These are phyloP conservation scores for Boeremia lycopersici DNA, from an alignment of 2,329 filamentous ascomycete genomes.

Conservation along the genomic window DNA sequence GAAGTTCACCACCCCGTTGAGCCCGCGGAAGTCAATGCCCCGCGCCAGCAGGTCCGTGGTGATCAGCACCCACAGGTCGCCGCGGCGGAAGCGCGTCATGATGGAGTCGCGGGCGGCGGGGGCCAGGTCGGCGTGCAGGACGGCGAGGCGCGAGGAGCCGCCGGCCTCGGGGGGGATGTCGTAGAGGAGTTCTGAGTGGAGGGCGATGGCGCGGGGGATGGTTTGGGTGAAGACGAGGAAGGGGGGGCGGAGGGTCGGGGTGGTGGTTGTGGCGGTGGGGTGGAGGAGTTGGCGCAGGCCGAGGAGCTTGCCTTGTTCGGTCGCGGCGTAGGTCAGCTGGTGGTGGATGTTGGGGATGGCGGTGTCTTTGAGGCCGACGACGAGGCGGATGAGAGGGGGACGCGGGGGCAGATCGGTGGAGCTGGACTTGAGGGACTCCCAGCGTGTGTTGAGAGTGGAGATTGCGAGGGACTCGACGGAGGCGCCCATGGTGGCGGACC, in stretches of 20 bases:
- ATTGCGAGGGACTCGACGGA: constrained; percentile 82
- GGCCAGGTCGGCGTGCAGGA: constrained; percentile 85
- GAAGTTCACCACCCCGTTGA: constrained; percentile 97
- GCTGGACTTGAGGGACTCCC: constrained; percentile 43
- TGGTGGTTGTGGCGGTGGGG: constrained; percentile 62
- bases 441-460: constrained; percentile 59
- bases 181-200: constrained; percentile 89
- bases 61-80: constrained; percentile 95
- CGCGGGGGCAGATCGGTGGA: constrained; percentile 43
- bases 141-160: constrained; percentile 81
- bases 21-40: constrained; percentile 91
- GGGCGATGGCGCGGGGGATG: constrained; percentile 84
- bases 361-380: constrained; percentile 96
- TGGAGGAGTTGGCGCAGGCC: constrained; percentile 88
- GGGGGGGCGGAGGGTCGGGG: constrained; percentile 72
- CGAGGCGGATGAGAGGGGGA: constrained; percentile 73
- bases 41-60: constrained; percentile 93
- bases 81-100: constrained; percentile 87
- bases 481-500: constrained; percentile 97
- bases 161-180: constrained; percentile 91
- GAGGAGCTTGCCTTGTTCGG: constrained; percentile 90
- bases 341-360: constrained; percentile 92
- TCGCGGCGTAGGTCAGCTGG: constrained; percentile 87
- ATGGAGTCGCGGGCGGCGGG: constrained; percentile 76
- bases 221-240: constrained; percentile 97